Percentiles rank a stretch among this genome's conserved stretches.
These are phyloP conservation scores for Microcyclosporella mali DNA, from an alignment of 2,329 filamentous ascomycete species.

Conservation along the genomic window DNA sequence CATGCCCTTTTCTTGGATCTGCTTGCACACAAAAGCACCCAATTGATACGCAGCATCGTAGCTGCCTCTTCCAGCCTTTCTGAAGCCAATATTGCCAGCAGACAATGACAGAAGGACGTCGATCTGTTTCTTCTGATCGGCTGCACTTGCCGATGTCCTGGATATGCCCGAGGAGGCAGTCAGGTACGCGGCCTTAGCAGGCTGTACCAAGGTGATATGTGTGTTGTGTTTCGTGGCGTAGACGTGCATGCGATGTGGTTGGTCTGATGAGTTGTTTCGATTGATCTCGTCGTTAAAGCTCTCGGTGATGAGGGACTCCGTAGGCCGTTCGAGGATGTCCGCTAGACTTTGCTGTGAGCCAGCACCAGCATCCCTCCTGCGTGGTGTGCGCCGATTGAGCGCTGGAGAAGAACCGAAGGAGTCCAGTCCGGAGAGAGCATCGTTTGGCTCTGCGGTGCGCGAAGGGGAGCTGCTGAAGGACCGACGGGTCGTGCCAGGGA, in stretches of 20 bases:
- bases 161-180: conserved; percentile 24
- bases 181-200: conserved; percentile 35
- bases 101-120: conserved; percentile 74
- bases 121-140: conserved; percentile 39
- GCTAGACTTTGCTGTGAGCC: neutral
- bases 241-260: conserved; percentile 78
- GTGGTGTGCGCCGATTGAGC: too few relatives aligned
- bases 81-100: conserved; percentile 86
- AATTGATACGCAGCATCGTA: conserved; percentile 94
- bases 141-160: conserved; percentile 39
- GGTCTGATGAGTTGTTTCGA: conserved; percentile 1
- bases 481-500: conserved; percentile 21
- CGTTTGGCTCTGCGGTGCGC: conserved; percentile 2
- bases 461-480: conserved; percentile 31
- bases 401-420: neutral
- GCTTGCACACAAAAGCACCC: conserved; percentile 72
- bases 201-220: conserved; percentile 81
- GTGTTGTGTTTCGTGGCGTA: conserved; percentile 90
- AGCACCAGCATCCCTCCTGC: neutral
- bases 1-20: conserved; percentile 76
- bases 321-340: neutral
- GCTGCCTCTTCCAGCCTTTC: conserved; percentile 68
- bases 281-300: neutral
- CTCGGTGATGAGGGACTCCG: conserved; percentile 9
- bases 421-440: conserved; percentile 4